A percentile compares a stretch with the other conserved stretches of the same genome.
Conservation (phyloP, 2,329 filamentous ascomycete genomes). For the Dactylellina leptospora region DNA sequence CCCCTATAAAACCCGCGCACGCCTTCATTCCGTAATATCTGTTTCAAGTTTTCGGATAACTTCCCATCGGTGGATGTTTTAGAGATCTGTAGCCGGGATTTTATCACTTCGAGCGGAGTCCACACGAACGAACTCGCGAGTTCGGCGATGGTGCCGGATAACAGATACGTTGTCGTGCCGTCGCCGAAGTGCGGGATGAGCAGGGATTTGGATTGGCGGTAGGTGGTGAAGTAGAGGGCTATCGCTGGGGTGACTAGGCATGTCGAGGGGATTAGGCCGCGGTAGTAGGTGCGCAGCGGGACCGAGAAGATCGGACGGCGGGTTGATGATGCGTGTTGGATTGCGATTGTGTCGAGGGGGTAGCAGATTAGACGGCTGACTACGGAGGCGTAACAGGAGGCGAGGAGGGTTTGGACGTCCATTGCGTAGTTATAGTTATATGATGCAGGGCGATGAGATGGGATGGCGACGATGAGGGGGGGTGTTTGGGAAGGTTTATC, state of each 20-base stretch:
- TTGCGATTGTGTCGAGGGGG: slow-evolving; percentile 52
- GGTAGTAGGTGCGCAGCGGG: slow-evolving; percentile 45
- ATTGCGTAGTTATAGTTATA: slow-evolving; percentile 11
- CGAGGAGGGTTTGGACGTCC: slow-evolving; percentile 48
- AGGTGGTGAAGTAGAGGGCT: slow-evolving; percentile 44
- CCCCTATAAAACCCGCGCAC: slow-evolving; percentile 48
- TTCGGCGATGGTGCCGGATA: slow-evolving; percentile 41
- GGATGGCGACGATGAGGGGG: background rate
- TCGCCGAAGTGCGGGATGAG: slow-evolving; percentile 46
- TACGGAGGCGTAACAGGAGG: slow-evolving; percentile 41
- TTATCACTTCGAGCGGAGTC: slow-evolving; percentile 51
- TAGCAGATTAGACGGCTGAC: slow-evolving; percentile 45
- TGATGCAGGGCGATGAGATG: background rate
- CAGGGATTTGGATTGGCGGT: slow-evolving; percentile 44
- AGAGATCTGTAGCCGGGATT: slow-evolving; percentile 47
- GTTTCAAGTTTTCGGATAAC: slow-evolving; percentile 26
- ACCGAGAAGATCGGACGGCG: slow-evolving; percentile 45
- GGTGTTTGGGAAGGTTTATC: slow-evolving; percentile 2
- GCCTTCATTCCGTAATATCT: slow-evolving; percentile 42
- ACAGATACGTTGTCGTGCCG: slow-evolving; percentile 39
- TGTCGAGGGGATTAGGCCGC: slow-evolving; percentile 41
- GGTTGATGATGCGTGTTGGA: slow-evolving; percentile 51
- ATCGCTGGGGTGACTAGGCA: slow-evolving; percentile 43
- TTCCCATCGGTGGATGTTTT: slow-evolving; percentile 23
- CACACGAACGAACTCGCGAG: slow-evolving; percentile 41